Evolutionary conservation across 2,329 filamentous ascomycete genomes (phyloP).

Genomic region (Furcasterigmium sp.): DNA sequence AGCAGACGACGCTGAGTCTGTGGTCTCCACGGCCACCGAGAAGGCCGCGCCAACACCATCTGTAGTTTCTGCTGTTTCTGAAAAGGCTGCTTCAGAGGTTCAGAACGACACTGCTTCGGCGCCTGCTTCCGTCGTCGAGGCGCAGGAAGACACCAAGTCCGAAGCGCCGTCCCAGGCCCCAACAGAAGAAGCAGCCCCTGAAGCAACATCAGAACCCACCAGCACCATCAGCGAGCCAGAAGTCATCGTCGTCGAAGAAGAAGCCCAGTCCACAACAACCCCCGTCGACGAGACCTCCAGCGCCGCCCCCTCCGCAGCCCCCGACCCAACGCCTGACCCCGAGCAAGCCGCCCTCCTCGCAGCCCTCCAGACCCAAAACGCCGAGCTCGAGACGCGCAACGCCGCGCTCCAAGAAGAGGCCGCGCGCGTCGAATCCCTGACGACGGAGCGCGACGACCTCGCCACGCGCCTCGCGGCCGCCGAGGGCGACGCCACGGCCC

Average conservation of each 20-base stretch:
- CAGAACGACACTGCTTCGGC: slow-evolving; percentile 1
- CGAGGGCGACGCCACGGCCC: slow-evolving; percentile 7
- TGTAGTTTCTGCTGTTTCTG: not conserved
- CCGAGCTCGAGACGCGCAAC: slow-evolving; percentile 11
- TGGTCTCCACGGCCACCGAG: no score
- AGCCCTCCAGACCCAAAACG: slow-evolving; percentile 4
- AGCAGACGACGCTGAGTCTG: no score
- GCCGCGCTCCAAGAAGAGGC: slow-evolving; percentile 9
- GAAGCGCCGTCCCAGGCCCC: not conserved
- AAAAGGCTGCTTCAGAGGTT: not conserved
- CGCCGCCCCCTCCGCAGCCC: not conserved
- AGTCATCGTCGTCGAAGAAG: not conserved
- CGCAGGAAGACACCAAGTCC: not conserved
- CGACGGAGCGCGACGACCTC: slow-evolving; percentile 9
- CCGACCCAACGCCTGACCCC: not conserved
- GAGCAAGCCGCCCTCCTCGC: slow-evolving; percentile 2
- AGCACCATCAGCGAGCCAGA: not conserved
- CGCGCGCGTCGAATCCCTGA: slow-evolving; percentile 6
- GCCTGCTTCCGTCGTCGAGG: not conserved
- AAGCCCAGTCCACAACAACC: not conserved
- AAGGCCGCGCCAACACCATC: not conserved
- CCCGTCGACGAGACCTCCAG: not conserved
- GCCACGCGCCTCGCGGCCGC: slow-evolving; percentile 1
- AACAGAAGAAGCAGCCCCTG: not conserved
- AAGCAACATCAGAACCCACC: not conserved